Base-by-base conservation (phyloP, 1,139 yeast species). In the Geotrichum reessii region DNA sequence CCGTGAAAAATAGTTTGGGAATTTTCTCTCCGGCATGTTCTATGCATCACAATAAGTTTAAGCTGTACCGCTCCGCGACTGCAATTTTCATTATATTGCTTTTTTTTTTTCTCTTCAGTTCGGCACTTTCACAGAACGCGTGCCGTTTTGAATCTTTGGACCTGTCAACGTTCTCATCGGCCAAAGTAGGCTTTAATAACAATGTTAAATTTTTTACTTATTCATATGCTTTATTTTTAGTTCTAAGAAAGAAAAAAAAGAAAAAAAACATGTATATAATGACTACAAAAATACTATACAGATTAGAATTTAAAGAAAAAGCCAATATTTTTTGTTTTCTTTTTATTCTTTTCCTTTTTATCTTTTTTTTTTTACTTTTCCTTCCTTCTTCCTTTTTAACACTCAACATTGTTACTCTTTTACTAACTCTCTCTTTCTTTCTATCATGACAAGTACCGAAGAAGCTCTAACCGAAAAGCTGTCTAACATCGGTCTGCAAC, bases 401-500 rank as follows among this genome's bases (percentile, higher is more conserved):
- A n/a, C n/a, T n/a, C n/a, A n/a, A n/a, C n/a, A n/a, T n/a, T 24
- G 22, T 21, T 24, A 14, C 24, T 21, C 9, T 24, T 49, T 7
- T 49, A 14, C 21, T 27, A 9, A 14, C 19, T 49, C 21, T 17
- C 52, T 48, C 51, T 42, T 14, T 11, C 24, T 3, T 4, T 17
- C 14, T 42, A 42, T 21, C 47, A 51, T 17, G 19, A n/a, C 47
- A 21, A 25, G n/a, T 8, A 25, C 22, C 21, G 54, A 51, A n/a
- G 28, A 52, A n/a, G 50, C 33, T n/a, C 58, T 59, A 3, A 31
- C 56, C 22, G 57, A 61, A 9, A 53, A 58, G 21, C 63, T 66
- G 46, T 54, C 66, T 19, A 60, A 59, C 21, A 54, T 65, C 28
- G 52, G 61, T 21, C 61, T 69, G 37, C 64, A 66, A 51, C 69